Evolutionary conservation across 75 land plant species (phyloP).

Genomic region (Cunninghamia lanceolata): DNA sequence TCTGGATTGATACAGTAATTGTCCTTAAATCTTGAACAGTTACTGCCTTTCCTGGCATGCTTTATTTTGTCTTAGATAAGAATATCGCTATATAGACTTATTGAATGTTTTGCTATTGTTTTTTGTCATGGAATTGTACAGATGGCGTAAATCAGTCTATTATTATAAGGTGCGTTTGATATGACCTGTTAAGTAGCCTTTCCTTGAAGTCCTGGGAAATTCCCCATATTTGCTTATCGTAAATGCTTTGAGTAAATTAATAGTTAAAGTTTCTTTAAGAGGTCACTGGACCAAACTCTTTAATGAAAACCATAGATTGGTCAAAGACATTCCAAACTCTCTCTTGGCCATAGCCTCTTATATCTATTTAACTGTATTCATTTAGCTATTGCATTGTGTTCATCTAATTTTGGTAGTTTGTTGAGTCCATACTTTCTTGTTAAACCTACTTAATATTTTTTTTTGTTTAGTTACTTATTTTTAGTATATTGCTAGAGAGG

Average conservation of each 20-base stretch:
- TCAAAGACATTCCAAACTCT: neutral
- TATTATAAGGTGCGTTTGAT: conserved; percentile 63
- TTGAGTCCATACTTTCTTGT: neutral
- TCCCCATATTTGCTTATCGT: neutral
- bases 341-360: neutral
- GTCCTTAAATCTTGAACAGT: neutral
- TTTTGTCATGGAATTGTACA: conserved; percentile 24
- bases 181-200: neutral
- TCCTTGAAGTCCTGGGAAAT: neutral
- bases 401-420: neutral
- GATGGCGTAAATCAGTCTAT: conserved; percentile 82
- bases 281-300: neutral
- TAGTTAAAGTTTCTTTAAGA: neutral
- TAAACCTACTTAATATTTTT: neutral
- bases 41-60: neutral
- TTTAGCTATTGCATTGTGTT: neutral
- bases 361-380: neutral
- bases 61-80: conserved; percentile 1
- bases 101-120: conserved; percentile 3
- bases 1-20: neutral
- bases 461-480: neutral
- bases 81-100: neutral
- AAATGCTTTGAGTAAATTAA: neutral
- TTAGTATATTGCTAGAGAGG: neutral
- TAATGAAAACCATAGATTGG: neutral